A percentile compares a stretch with the other conserved stretches of the same genome.
Conservation (phyloP, 345 rosid species). For the Gossypium stocksii region DNA sequence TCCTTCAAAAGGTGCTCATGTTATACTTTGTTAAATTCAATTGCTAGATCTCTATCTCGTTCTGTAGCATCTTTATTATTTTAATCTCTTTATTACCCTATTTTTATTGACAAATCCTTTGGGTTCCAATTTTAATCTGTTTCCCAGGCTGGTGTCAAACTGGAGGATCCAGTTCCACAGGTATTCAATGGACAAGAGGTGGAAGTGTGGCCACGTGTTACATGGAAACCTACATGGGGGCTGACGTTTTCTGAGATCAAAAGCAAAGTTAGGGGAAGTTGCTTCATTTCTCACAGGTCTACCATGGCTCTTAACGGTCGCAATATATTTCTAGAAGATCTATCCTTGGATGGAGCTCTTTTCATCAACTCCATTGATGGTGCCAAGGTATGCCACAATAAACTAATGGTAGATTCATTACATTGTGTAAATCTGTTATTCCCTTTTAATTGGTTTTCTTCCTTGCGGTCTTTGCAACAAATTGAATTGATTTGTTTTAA, state of each 20-base stretch:
- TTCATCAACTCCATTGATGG: conserved; percentile 58
- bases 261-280: conserved; percentile 53
- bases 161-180: conserved; percentile 55
- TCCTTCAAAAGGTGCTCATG: conserved; percentile 48
- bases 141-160: conserved; percentile 64
- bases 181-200: conserved; percentile 88
- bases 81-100: neutral
- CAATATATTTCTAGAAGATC: conserved; percentile 47
- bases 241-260: conserved; percentile 65
- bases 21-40: neutral
- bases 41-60: neutral
- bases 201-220: conserved; percentile 85
- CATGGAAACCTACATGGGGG: conserved; percentile 93
- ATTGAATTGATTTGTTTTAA: neutral
- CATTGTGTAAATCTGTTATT: neutral
- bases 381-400: conserved; percentile 58
- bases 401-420: neutral
- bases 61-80: neutral
- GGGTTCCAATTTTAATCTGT: conserved; percentile 18
- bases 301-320: conserved; percentile 64
- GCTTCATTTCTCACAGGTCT: conserved; percentile 65
- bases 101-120: neutral
- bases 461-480: neutral
- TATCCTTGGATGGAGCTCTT: conserved; percentile 79
- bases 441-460: neutral